Evolutionary conservation across 345 rosid species (phyloP).

Genomic region (Arabidopsis arenosa): DNA sequence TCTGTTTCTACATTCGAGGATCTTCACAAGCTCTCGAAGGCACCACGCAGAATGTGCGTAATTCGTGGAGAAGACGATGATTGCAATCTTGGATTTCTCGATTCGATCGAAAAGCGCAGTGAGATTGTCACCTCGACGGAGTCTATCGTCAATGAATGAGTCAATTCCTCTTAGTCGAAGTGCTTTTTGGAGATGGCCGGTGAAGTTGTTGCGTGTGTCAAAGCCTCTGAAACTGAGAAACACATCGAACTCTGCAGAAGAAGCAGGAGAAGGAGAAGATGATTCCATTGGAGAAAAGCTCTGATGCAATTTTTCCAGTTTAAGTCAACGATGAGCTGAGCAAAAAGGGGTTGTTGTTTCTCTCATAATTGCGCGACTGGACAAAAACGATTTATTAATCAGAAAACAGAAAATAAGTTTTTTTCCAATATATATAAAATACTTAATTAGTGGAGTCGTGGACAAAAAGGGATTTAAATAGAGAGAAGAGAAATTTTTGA

Average conservation of each 20-base stretch:
- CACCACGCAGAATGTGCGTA: constrained; percentile 43
- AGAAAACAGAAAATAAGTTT: too few species aligned
- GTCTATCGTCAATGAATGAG: constrained; percentile 42
- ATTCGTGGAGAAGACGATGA: constrained; percentile 39
- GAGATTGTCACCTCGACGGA: constrained; percentile 38
- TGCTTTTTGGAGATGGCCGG: constrained; percentile 43
- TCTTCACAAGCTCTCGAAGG: constrained; percentile 44
- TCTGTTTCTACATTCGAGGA: constrained; percentile 33
- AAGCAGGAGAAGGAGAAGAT: constrained; percentile 1
- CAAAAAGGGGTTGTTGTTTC: background rate
- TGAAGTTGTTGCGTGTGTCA: constrained; percentile 47
- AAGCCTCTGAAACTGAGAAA: constrained; percentile 49
- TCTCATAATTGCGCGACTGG: background rate
- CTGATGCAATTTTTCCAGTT: background rate
- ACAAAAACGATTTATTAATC: too few species aligned
- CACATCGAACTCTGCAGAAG: constrained; percentile 40
- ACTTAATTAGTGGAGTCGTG: too few species aligned
- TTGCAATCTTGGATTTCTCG: constrained; percentile 34
- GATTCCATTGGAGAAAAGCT: constrained; percentile 22
- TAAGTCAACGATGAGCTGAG: background rate
- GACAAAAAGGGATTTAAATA: too few species aligned
- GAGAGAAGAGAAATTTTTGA: too few species aligned
- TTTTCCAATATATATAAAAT: too few species aligned
- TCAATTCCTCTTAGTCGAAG: constrained; percentile 25
- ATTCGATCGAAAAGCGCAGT: constrained; percentile 39